phyloP scores from a whole-genome alignment of 345 rosid genomes.

The Eucalyptus caleyi region DNA sequence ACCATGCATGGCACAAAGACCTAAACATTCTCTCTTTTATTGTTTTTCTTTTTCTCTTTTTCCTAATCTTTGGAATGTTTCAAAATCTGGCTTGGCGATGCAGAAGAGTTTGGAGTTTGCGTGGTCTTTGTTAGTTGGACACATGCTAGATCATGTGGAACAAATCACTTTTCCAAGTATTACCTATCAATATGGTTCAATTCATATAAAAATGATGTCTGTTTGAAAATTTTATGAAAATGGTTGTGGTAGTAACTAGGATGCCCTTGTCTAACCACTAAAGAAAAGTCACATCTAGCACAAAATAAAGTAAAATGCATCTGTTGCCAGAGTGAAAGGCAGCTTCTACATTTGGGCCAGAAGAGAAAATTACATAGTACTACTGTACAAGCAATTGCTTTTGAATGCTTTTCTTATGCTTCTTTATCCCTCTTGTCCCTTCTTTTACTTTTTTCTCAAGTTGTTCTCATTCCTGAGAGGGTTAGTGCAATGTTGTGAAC shows the following conservation, averaged over 20 bases:
- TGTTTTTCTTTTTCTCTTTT: neutral
- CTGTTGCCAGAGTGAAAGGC: neutral
- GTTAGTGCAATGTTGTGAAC: neutral
- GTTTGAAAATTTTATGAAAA: neutral
- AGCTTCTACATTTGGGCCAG: neutral
- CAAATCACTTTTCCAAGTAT: neutral
- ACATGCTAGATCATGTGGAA: neutral
- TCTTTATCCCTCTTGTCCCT: neutral
- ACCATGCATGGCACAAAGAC: neutral
- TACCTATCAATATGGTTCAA: neutral
- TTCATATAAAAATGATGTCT: neutral
- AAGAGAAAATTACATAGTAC: neutral
- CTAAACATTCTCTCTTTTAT: neutral
- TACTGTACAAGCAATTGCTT: neutral
- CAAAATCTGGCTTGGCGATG: neutral
- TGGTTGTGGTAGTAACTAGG: neutral
- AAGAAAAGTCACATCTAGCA: neutral
- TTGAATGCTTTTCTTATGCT: neutral
- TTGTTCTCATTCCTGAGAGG: neutral
- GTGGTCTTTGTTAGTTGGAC: neutral
- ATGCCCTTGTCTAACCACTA: neutral
- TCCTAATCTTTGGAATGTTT: neutral
- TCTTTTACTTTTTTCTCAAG: neutral
- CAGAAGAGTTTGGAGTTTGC: neutral
- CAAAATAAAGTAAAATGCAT: neutral